Base-by-base conservation (phyloP, 139 green algal genomes). In the Spirogloea muscicola region DNA sequence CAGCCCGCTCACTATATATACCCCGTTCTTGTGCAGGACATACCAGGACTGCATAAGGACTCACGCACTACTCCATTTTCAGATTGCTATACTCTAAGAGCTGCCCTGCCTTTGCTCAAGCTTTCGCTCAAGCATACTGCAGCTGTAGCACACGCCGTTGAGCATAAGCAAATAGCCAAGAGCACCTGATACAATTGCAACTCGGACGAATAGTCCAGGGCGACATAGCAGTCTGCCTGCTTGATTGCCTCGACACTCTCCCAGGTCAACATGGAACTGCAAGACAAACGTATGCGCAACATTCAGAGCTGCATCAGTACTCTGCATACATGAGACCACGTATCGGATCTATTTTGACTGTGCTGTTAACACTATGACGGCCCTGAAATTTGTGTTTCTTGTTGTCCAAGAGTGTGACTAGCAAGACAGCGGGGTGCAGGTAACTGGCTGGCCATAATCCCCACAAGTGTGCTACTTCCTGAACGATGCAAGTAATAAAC, bases 241-340 rank as follows among this genome's bases (percentile, higher is more conserved):
- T 81, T 81, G 64, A 81, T 68, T 48, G 77, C 74, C 65, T 81
- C 74, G 0, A 33, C 63, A 42, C 64, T 49, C 40, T 80, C 72
- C 72, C 72, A 80, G 2, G 34, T 77, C 21, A 80, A 21, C 1
- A 3, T 36, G 18, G 57, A 10, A 3, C 72, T 80, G 72, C 58
- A 21, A 21, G 21, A 55, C 21, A 21, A 21, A 21, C 46, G 46
- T 31, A 55, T 31, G 21, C 46, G 21, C 21, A 55, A 21, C 21
- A 55, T 55, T 55, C 46, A 55, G 21, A 31, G 21, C 46, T 31
- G 21, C 21, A 31, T 55, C 21, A 55, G 21, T 21, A 21, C 46
- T 31, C 46, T 21, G 21, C 21, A 21, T 21, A 55, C 21, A 31
- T 55, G 21, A 55, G 46, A 55, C 21, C 21, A 21, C 46, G 21